These are phyloP conservation scores for Rhynchospora tenuis DNA, from an alignment of 176 grass and related monocot species.

Conservation along the genomic window DNA sequence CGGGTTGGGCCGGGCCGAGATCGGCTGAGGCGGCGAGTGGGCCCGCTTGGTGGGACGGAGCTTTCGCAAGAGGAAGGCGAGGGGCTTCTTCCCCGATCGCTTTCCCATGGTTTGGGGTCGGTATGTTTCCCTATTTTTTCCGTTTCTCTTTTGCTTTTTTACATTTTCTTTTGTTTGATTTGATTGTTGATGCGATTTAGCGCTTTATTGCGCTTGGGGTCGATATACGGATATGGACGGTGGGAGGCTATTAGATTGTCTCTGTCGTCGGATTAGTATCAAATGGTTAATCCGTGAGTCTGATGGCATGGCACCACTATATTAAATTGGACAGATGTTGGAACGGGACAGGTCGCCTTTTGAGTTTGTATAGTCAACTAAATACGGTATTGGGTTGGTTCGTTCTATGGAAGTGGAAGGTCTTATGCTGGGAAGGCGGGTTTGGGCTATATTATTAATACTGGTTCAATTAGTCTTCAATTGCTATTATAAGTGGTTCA, in stretches of 20 bases:
- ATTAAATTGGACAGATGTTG: too few species aligned
- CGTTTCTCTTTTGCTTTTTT: neutral
- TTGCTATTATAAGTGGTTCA: too few species aligned
- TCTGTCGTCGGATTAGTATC: neutral
- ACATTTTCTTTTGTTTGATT: conserved; percentile 2
- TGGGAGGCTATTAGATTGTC: neutral
- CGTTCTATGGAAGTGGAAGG: too few species aligned
- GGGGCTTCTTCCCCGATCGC: conserved; percentile 63
- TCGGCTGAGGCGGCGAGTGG: conserved; percentile 18
- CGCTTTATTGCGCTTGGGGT: neutral
- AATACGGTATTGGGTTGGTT: too few species aligned
- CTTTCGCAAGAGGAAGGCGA: conserved; percentile 64
- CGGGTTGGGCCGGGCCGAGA: conserved; percentile 21
- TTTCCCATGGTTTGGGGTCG: conserved; percentile 44
- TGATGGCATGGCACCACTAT: too few species aligned
- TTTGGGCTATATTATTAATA: too few species aligned
- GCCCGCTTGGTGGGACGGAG: conserved; percentile 15
- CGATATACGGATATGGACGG: neutral
- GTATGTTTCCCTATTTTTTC: neutral
- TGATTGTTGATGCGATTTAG: neutral
- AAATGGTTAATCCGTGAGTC: neutral
- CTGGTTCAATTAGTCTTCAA: too few species aligned
- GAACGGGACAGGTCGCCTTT: too few species aligned
- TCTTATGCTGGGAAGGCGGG: too few species aligned
- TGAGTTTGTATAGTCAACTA: too few species aligned